Conservation (phyloP, 805 yeast genomes). For the Kodamaea lidongshanica region DNA sequence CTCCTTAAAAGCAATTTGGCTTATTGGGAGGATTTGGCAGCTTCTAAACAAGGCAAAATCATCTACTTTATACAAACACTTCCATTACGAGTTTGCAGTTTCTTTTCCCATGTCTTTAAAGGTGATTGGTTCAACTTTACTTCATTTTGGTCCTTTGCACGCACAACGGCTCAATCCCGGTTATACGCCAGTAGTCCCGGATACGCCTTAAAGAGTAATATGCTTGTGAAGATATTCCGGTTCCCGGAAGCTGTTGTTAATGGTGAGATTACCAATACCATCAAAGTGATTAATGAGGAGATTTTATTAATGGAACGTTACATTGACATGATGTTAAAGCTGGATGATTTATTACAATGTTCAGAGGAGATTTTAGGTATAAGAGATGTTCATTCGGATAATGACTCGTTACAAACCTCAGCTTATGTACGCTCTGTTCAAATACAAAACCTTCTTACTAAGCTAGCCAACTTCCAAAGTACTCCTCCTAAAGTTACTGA, state of each 20-base stretch:
- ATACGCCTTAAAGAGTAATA: conserved; percentile 3
- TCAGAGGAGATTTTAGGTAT: conserved; percentile 3
- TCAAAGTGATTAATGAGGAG: conserved; percentile 15
- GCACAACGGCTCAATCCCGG: background rate
- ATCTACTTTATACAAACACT: conserved; percentile 30
- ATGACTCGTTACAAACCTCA: conserved; percentile 2
- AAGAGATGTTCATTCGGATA: background rate
- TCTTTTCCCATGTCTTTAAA: conserved; percentile 11
- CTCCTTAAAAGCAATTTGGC: conserved; percentile 25
- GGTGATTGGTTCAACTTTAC: conserved; percentile 10
- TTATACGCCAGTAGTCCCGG: conserved; percentile 5
- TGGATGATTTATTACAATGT: conserved; percentile 6
- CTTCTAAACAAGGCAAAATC: conserved; percentile 20
- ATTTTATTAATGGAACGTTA: conserved; percentile 19
- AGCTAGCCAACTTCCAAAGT: conserved; percentile 3
- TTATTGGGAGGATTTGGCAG: conserved; percentile 30
- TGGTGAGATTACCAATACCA: conserved; percentile 21
- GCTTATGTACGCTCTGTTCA: background rate
- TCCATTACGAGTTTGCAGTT: conserved; percentile 23
- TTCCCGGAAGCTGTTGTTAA: conserved; percentile 15
- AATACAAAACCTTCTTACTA: conserved; percentile 3
- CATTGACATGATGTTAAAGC: conserved; percentile 22
- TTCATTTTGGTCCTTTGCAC: conserved; percentile 5
- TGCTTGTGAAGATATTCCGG: conserved; percentile 3
- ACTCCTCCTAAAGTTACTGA: conserved; percentile 3